A percentile compares a stretch with the other conserved stretches of the same genome.
phyloP scores from a whole-genome alignment of 345 rosid genomes.

The Microthlaspi erraticum region DNA sequence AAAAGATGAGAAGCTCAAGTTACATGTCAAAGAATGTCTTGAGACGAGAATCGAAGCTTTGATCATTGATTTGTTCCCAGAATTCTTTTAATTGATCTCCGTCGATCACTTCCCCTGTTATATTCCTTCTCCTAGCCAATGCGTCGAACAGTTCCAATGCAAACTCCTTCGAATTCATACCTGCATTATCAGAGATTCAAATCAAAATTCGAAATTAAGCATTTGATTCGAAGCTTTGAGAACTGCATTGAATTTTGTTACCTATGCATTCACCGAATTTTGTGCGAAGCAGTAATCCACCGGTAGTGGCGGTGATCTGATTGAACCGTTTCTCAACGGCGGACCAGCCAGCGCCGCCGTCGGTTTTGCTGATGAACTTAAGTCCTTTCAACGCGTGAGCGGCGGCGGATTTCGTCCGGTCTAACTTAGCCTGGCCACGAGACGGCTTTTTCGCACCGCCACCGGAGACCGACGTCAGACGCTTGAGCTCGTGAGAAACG shows the following conservation, averaged over 20 bases:
- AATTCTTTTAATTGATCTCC: slow-evolving; percentile 60
- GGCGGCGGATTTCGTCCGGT: slow-evolving; percentile 71
- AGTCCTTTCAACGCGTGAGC: slow-evolving; percentile 70
- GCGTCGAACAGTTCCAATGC: slow-evolving; percentile 73
- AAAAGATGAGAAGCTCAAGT: not conserved
- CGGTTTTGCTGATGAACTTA: slow-evolving; percentile 73
- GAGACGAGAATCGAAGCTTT: slow-evolving; percentile 82
- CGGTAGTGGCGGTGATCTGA: slow-evolving; percentile 55
- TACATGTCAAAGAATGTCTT: slow-evolving; percentile 82
- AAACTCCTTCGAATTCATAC: slow-evolving; percentile 80
- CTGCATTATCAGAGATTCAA: slow-evolving; percentile 35
- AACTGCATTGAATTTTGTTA: slow-evolving; percentile 17
- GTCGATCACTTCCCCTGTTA: slow-evolving; percentile 57
- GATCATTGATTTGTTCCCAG: slow-evolving; percentile 79
- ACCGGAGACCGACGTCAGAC: slow-evolving; percentile 55
- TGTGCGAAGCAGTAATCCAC: slow-evolving; percentile 53
- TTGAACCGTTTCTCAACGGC: slow-evolving; percentile 72
- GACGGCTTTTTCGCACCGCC: slow-evolving; percentile 41
- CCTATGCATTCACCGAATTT: slow-evolving; percentile 77
- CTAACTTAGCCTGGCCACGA: slow-evolving; percentile 51
- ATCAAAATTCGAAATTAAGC: not conserved
- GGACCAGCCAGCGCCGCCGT: slow-evolving; percentile 71
- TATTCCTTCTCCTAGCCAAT: slow-evolving; percentile 60
- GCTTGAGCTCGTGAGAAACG: slow-evolving; percentile 68
- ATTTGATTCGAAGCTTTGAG: not conserved